Percentiles rank a stretch among this genome's conserved stretches.
These are phyloP conservation scores for Aspergillus quadrilineatus DNA, from an alignment of 2,329 filamentous ascomycete genomes.

Conservation along the genomic window DNA sequence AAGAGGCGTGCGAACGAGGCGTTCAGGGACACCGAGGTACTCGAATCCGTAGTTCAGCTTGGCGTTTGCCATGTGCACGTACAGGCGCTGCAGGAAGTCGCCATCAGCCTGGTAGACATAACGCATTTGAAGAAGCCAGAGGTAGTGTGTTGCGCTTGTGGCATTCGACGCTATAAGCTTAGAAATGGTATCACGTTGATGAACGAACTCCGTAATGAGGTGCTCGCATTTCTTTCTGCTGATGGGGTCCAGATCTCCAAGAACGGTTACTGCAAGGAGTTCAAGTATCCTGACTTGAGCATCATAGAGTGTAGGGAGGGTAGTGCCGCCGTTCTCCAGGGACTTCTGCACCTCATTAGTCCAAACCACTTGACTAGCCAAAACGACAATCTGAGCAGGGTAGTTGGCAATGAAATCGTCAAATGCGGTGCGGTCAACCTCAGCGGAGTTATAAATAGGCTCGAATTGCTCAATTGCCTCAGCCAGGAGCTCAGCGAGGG, in stretches of 20 bases:
- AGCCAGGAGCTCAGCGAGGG: conserved; percentile 82
- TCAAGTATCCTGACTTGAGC: conserved; percentile 82
- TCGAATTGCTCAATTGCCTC: conserved; percentile 83
- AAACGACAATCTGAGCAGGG: conserved; percentile 91
- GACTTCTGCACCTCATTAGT: conserved; percentile 80
- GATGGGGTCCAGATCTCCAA: conserved; percentile 83
- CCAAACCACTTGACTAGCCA: conserved; percentile 93
- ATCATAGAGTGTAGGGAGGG: conserved; percentile 70
- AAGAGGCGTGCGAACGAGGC: conserved; percentile 91
- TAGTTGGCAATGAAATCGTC: conserved; percentile 78
- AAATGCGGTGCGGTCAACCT: conserved; percentile 69
- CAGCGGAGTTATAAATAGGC: conserved; percentile 69
- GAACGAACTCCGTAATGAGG: conserved; percentile 97
- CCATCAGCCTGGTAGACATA: conserved; percentile 83
- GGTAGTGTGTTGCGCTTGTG: conserved; percentile 72
- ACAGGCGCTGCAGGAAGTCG: conserved; percentile 77
- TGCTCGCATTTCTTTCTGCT: conserved; percentile 96
- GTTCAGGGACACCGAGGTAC: conserved; percentile 93
- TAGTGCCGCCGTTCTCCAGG: conserved; percentile 68
- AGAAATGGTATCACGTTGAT: conserved; percentile 90
- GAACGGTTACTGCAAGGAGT: conserved; percentile 80
- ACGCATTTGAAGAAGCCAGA: conserved; percentile 96
- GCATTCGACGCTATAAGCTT: conserved; percentile 78
- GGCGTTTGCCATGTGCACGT: conserved; percentile 96
- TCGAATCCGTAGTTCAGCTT: conserved; percentile 96